Percentiles rank a stretch among this genome's conserved stretches.
Conservation (phyloP, 345 rosid genomes). For the Mallotus nudiflorus region DNA sequence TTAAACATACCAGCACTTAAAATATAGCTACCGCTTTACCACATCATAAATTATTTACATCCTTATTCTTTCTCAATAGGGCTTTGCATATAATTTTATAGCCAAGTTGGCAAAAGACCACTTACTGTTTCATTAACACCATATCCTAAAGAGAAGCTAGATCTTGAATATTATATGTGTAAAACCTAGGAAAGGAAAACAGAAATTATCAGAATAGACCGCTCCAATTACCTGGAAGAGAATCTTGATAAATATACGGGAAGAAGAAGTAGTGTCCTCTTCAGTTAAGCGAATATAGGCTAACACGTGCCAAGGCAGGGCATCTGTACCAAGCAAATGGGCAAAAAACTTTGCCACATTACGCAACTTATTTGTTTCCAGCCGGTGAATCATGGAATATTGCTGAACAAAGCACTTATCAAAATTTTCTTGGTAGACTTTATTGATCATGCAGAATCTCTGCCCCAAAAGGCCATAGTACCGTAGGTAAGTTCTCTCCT, state of each 20-base stretch:
- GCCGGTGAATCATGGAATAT: conserved; percentile 92
- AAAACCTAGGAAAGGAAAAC: background rate
- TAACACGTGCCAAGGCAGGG: conserved; percentile 93
- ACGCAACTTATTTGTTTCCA: conserved; percentile 83
- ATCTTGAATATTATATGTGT: background rate
- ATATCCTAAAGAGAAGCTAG: background rate
- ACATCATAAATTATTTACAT: no score
- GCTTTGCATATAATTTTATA: background rate
- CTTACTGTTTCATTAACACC: background rate
- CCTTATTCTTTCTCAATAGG: no score
- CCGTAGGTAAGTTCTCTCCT: conserved; percentile 92
- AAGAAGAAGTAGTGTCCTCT: conserved; percentile 92
- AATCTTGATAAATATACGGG: conserved; percentile 91
- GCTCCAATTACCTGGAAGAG: conserved; percentile 74
- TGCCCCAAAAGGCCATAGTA: conserved; percentile 90
- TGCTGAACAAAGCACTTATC: conserved; percentile 92
- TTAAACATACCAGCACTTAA: no score
- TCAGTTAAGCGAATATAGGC: conserved; percentile 84
- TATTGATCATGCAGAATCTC: conserved; percentile 94
- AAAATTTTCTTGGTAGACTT: conserved; percentile 83
- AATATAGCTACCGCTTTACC: no score
- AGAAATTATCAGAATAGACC: background rate
- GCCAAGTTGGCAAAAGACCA: background rate
- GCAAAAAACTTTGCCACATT: conserved; percentile 96
- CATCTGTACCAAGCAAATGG: conserved; percentile 88